A percentile compares a stretch with the other conserved stretches of the same genome.
These are phyloP conservation scores for Neurospora hispaniola DNA, from an alignment of 495 filamentous ascomycete species.

Conservation along the genomic window DNA sequence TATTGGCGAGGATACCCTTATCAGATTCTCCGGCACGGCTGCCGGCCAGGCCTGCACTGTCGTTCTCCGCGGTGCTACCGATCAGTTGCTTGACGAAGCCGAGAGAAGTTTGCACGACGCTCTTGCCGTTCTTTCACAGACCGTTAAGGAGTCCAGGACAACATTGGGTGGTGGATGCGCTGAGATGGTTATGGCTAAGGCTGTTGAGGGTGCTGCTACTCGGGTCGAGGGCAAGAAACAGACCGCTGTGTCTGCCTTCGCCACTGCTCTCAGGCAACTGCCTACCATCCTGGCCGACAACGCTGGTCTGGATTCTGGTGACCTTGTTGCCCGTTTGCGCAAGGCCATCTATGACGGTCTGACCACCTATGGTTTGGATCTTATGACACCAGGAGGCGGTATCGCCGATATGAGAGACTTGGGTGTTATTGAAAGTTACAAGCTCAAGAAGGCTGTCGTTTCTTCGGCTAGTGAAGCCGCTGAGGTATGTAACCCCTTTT, in stretches of 20 bases:
- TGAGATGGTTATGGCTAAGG: constrained; percentile 98
- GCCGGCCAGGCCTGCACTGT: constrained; percentile 94
- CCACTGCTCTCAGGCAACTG: constrained; percentile 78
- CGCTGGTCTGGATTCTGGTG: constrained; percentile 87
- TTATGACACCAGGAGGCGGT: constrained; percentile 81
- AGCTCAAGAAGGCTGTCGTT: constrained; percentile 94
- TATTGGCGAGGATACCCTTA: constrained; percentile 92
- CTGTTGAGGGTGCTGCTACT: constrained; percentile 86
- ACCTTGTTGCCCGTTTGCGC: constrained; percentile 81
- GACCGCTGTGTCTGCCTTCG: constrained; percentile 82
- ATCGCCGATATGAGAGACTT: constrained; percentile 94
- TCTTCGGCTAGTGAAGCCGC: constrained; percentile 91
- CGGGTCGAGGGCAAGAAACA: constrained; percentile 96
- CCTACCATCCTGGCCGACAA: constrained; percentile 97
- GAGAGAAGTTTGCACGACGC: constrained; percentile 95
- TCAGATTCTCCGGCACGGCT: constrained; percentile 93
- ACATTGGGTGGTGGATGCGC: constrained; percentile 93
- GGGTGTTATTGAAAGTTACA: constrained; percentile 96
- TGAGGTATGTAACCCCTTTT: constrained; percentile 52
- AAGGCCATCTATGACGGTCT: constrained; percentile 91
- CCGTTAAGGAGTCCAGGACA: constrained; percentile 84
- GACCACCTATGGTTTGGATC: constrained; percentile 81
- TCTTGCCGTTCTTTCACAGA: constrained; percentile 92
- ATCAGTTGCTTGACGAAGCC: constrained; percentile 92
- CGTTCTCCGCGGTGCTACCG: constrained; percentile 89